A percentile compares a stretch with the other conserved stretches of the same genome.
Evolutionary conservation across 768 basidiomycete genomes (phyloP).

Genomic region (Pulveroboletus sp.): DNA sequence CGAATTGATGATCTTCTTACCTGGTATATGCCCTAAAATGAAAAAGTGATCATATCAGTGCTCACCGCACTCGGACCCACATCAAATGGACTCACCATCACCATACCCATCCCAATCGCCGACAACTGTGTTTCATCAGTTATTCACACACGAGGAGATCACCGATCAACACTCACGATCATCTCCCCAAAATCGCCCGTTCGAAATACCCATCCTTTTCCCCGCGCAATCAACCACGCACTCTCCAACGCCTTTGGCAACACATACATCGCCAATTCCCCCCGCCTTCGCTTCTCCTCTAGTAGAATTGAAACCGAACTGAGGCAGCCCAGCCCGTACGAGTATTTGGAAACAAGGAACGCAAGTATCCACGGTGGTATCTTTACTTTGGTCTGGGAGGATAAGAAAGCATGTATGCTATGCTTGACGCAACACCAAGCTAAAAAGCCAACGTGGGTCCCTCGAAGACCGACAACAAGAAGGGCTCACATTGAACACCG

Average conservation of each 20-base stretch:
- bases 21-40: slow-evolving; percentile 72
- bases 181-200: slow-evolving; percentile 70
- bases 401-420: slow-evolving; percentile 50
- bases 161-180: slow-evolving; percentile 42
- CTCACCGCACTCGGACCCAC: neutral
- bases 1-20: slow-evolving; percentile 22
- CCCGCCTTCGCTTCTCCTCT: slow-evolving; percentile 85
- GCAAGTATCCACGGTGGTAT: slow-evolving; percentile 50
- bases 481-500: slow-evolving; percentile 71
- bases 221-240: slow-evolving; percentile 78
- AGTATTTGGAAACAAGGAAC: slow-evolving; percentile 61
- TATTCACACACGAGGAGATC: neutral
- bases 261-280: slow-evolving; percentile 90
- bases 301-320: slow-evolving; percentile 79
- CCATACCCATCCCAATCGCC: slow-evolving; percentile 86
- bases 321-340: slow-evolving; percentile 73
- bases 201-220: slow-evolving; percentile 70
- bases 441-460: slow-evolving; percentile 20
- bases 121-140: slow-evolving; percentile 43
- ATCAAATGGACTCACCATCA: slow-evolving; percentile 56
- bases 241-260: slow-evolving; percentile 90
- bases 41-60: slow-evolving; percentile 7
- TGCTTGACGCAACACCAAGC: slow-evolving; percentile 69
- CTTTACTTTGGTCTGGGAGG: slow-evolving; percentile 32
- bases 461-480: neutral